Base-by-base conservation (phyloP, 257 asterid genomes). In the Ehretia macrophylla region DNA sequence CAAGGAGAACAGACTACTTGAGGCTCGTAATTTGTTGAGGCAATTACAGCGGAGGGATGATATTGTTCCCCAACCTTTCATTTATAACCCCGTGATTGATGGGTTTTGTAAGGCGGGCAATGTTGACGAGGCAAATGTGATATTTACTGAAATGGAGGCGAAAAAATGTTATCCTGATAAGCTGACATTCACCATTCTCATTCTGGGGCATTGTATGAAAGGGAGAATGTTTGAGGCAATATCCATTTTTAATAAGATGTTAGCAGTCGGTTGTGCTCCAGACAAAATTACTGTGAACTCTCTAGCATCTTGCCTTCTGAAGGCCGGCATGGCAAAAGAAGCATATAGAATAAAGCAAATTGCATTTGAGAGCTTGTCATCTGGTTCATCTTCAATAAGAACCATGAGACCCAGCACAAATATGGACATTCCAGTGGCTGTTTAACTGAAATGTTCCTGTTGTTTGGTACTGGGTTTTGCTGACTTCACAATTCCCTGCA, bases 181-280 rank as follows among this genome's bases (percentile, higher is more conserved):
- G 77, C 66, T 80, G 72, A 93, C 99, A 16, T 93, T 79, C 69
- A 93, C 97, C 44, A 93, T 86, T 71, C 84, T 93, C 68, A 89
- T 89, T 70, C 46, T 89, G 39, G 99, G 99, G 70, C 96, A 89
- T 59, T 89, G 99, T 79, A 84, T 88, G 98, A 92, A 88, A 79
- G 98, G 98, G 65, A 86, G 93, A 81, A 79, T 84, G 87, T 49
- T 52, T 65, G 97, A 88, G 61, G 95, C 95, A 35, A 72, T 86
- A 63, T 66, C 65, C 46, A 58, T 92, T 60, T 92, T 79, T 61
- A 63, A 75, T 63, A 86, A 82, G 79, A 92, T 88, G 97, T 55
- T 83, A 65, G 67, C 72, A 32, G 75, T 82, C 42, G 93, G 88
- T 32, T 86, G 97, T 75, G 75, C 62, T 27, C 97, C 97, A 0